Evolutionary conservation across 257 asterid species (phyloP), one percentile per base, ranked within the genome.

Genomic region (Solanum verrucosum): DNA sequence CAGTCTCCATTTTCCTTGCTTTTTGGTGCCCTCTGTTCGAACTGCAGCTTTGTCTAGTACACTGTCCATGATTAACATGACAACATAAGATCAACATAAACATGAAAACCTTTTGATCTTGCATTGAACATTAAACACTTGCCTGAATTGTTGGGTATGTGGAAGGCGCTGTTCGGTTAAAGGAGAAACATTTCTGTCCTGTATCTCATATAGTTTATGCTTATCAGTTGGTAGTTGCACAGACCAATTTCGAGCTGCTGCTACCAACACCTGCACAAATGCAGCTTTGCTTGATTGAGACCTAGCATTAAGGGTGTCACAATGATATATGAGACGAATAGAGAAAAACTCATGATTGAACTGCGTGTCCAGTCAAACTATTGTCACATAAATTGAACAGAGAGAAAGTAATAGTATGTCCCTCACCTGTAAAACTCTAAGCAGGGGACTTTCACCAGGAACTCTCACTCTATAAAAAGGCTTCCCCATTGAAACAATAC

Each of bases 131-230:
- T 78, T 4, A 77, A 38, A 77, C 46, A 12, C 59, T 38, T 38
- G 59, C 98, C 95, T 93, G 90, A 96, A 94, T 90, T 96, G 97
- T 13, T 91, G 88, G 5, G 97, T 95, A 73, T 94, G 98, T 40
- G 91, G 91, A 42, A 96, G 88, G 87, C 87, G 94, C 11, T 86
- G 60, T 15, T 89, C 86, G 0, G 74, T 42, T 9, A 38, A 37
- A 75, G 6, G 6, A 12, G 93, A 88, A 21, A 84, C 88, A 4
- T 91, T 94, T 84, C 91, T 89, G 35, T 93, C 96, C 18, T 88
- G 89, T 85, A 91, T 90, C 93, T 95, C 99, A 35, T 94, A 90
- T 18, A 96, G 84, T 88, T 94, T 94, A 40, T 77, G 90, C 3
- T 91, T 87, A 77, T 88, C 91, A 84, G 89, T 92, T 6, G 97